A percentile compares a stretch with the other conserved stretches of the same genome.
Conservation (phyloP, 352 stramenopile species). For the Globisporangium cylindrosporum region DNA sequence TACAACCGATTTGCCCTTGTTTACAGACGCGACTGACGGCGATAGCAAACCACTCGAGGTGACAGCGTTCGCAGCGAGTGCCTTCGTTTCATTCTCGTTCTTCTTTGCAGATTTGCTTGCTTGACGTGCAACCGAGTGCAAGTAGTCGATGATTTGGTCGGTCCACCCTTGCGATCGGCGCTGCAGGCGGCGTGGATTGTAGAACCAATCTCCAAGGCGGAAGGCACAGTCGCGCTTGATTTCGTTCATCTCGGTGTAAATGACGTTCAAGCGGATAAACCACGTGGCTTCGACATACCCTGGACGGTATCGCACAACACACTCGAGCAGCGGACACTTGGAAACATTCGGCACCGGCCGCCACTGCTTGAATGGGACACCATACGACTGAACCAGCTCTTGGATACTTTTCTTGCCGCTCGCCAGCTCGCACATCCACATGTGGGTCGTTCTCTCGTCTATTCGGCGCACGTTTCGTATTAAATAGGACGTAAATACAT, state of each 20-base stretch:
- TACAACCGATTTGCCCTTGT: slow-evolving; percentile 7
- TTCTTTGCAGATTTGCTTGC: slow-evolving; percentile 26
- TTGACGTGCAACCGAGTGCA: slow-evolving; percentile 67
- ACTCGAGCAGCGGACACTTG: slow-evolving; percentile 80
- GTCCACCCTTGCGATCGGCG: slow-evolving; percentile 77
- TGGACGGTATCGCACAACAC: slow-evolving; percentile 69
- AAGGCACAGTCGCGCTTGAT: slow-evolving; percentile 66
- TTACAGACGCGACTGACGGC: neutral
- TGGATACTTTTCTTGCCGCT: slow-evolving; percentile 55
- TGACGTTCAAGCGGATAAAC: slow-evolving; percentile 83
- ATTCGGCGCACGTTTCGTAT: slow-evolving; percentile 78
- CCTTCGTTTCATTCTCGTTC: slow-evolving; percentile 18
- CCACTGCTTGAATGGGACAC: slow-evolving; percentile 86
- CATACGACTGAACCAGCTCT: slow-evolving; percentile 73
- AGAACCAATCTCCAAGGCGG: slow-evolving; percentile 78
- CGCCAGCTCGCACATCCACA: slow-evolving; percentile 79
- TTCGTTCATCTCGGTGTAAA: slow-evolving; percentile 86
- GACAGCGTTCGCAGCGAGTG: neutral
- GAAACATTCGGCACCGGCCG: slow-evolving; percentile 64
- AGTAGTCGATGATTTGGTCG: slow-evolving; percentile 71
- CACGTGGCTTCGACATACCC: slow-evolving; percentile 74
- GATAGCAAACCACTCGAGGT: neutral
- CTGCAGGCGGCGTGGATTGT: slow-evolving; percentile 67
- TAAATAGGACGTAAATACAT: slow-evolving; percentile 75
- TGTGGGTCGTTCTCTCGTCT: slow-evolving; percentile 73